A percentile compares a stretch with the other conserved stretches of the same genome.
These are phyloP conservation scores for Saccharata proteae DNA, from an alignment of 2,329 filamentous ascomycete genomes.

Conservation along the genomic window DNA sequence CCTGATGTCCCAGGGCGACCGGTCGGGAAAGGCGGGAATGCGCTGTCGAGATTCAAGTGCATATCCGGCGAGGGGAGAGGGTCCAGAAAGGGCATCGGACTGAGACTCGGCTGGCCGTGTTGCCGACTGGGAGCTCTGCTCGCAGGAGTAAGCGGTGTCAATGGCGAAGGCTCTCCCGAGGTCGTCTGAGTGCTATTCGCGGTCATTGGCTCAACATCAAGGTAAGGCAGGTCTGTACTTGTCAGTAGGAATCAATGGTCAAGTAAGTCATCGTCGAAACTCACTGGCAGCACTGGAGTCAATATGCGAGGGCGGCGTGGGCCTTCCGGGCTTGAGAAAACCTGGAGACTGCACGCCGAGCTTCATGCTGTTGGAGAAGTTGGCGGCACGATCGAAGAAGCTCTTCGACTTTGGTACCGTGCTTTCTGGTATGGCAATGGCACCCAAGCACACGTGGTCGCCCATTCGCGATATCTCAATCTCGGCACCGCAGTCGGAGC, in stretches of 20 bases:
- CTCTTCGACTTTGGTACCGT: slow-evolving; percentile 10
- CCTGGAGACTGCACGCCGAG: slow-evolving; percentile 15
- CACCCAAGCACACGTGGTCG: slow-evolving; percentile 63
- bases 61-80: too few relatives aligned
- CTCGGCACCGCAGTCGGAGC: slow-evolving; percentile 35
- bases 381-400: slow-evolving; percentile 22
- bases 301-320: slow-evolving; percentile 40
- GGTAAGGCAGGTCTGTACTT: slow-evolving; percentile 23
- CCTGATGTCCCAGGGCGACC: slow-evolving; percentile 14
- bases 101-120: too few relatives aligned
- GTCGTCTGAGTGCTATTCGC: slow-evolving; percentile 18
- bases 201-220: slow-evolving; percentile 13
- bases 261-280: slow-evolving; percentile 16
- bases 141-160: slow-evolving; percentile 13
- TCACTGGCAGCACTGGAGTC: slow-evolving; percentile 47
- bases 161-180: too few relatives aligned
- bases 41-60: too few relatives aligned
- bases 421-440: too few relatives aligned
- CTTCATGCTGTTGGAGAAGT: slow-evolving; percentile 11
- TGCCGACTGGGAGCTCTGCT: slow-evolving; percentile 13
- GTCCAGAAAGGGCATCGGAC: too few relatives aligned
- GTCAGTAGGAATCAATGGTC: slow-evolving; percentile 11
- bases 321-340: slow-evolving; percentile 30
- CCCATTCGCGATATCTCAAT: slow-evolving; percentile 80
- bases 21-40: slow-evolving; percentile 9